These are phyloP conservation scores for Apiotrichum sp. DNA, from an alignment of 1,284 basidiomycete species.

Conservation along the genomic window DNA sequence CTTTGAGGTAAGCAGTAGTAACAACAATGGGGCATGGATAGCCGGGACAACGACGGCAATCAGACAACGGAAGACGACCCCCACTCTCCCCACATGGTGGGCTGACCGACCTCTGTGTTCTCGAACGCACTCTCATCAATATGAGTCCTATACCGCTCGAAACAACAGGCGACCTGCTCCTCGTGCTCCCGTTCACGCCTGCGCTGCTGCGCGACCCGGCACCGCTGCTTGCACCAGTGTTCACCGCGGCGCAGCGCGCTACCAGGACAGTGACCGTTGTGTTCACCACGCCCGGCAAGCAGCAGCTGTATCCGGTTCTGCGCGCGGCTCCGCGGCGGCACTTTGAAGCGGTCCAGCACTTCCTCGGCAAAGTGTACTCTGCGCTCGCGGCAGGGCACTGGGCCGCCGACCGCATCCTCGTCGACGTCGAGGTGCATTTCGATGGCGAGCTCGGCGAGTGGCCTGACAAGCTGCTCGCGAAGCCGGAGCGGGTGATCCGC, in stretches of 20 bases:
- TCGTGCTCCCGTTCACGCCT: constrained; percentile 37
- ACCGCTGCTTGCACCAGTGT: constrained; percentile 22
- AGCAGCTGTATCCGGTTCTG: constrained; percentile 28
- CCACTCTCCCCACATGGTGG: background rate
- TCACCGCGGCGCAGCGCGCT: constrained; percentile 17
- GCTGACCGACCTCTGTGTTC: too few relatives aligned
- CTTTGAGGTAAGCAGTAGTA: too few relatives aligned
- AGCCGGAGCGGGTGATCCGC: constrained; percentile 10
- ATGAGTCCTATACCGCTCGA: background rate
- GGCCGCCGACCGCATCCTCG: constrained; percentile 30
- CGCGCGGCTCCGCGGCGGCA: constrained; percentile 15
- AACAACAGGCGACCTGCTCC: constrained; percentile 13
- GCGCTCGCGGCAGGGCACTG: constrained; percentile 38
- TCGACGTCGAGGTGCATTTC: constrained; percentile 43
- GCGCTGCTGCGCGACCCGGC: constrained; percentile 20
- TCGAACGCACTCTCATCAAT: too few relatives aligned
- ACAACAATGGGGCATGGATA: too few relatives aligned
- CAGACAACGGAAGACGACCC: background rate
- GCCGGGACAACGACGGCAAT: too few relatives aligned
- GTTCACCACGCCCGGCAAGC: constrained; percentile 24
- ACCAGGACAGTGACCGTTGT: constrained; percentile 24
- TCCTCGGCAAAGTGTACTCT: constrained; percentile 42
- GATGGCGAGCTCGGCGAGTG: constrained; percentile 30
- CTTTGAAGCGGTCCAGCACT: constrained; percentile 36
- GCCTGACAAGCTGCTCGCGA: constrained; percentile 16